phyloP scores from a whole-genome alignment of 1,284 basidiomycete genomes.

The Cryptococcus maquisensis region DNA sequence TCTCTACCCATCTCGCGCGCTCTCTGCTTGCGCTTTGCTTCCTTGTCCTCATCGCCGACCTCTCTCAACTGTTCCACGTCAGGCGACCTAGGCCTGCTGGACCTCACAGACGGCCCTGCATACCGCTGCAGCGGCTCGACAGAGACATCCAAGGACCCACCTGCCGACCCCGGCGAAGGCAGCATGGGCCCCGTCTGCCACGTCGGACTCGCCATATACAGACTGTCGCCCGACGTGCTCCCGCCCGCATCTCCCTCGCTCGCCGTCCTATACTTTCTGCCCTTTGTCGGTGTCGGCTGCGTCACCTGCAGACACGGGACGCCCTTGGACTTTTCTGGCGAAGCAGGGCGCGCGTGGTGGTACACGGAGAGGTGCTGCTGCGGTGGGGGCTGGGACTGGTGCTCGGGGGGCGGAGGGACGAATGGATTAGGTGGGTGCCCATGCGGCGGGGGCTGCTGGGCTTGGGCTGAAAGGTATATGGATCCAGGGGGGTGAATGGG shows the following conservation, averaged over 20 bases:
- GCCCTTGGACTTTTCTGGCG: not conserved
- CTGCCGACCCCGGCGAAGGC: not conserved
- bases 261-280: conserved; percentile 15
- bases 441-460: no score
- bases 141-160: conserved; percentile 5
- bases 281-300: conserved; percentile 28
- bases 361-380: conserved; percentile 2
- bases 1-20: conserved; percentile 18
- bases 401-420: no score
- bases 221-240: conserved; percentile 7
- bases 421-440: not conserved
- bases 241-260: conserved; percentile 7
- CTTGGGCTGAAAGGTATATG: no score
- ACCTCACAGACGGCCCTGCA: not conserved
- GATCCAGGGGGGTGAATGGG: no score
- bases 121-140: conserved; percentile 3
- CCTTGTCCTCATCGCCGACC: conserved; percentile 3
- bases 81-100: no score
- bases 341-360: not conserved
- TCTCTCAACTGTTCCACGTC: not conserved
- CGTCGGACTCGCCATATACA: conserved; percentile 3
- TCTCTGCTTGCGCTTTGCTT: conserved; percentile 12
- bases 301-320: conserved; percentile 21
- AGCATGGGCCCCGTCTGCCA: conserved; percentile 1
- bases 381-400: not conserved